Percentiles rank a stretch among this genome's conserved stretches.
Evolutionary conservation across 2,329 filamentous ascomycete genomes (phyloP).

Genomic region (Microascus cirrosus): DNA sequence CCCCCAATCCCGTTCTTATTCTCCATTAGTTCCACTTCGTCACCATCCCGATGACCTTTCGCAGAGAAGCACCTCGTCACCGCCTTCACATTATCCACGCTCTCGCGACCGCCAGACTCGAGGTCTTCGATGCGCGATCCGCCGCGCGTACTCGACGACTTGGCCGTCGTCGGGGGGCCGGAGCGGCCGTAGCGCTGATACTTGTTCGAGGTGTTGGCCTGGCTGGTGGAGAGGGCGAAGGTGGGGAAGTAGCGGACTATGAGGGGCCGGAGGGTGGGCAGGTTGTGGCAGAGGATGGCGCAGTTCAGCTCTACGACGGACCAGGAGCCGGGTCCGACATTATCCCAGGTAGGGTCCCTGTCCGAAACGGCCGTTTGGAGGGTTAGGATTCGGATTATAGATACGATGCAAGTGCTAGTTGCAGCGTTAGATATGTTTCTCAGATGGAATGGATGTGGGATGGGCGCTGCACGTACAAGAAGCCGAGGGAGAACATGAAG

Average conservation of each 20-base stretch:
- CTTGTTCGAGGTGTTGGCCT: slow-evolving; percentile 5
- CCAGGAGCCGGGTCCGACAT: slow-evolving; percentile 17
- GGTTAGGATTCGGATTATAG: slow-evolving; percentile 17
- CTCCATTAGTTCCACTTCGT: not conserved
- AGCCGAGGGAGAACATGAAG: slow-evolving; percentile 16
- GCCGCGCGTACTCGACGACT: not conserved
- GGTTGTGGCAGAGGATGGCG: slow-evolving; percentile 16
- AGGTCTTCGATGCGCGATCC: not conserved
- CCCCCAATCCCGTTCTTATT: not conserved
- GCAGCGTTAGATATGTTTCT: not conserved
- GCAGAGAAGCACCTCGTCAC: not conserved
- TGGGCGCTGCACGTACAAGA: slow-evolving; percentile 13
- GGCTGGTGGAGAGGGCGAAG: slow-evolving; percentile 9
- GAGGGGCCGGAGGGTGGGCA: slow-evolving; percentile 18
- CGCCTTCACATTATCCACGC: not conserved
- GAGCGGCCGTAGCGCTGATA: slow-evolving; percentile 10
- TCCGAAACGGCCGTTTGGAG: slow-evolving; percentile 13
- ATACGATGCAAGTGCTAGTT: slow-evolving; percentile 18
- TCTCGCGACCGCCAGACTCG: not conserved
- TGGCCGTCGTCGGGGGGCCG: not conserved
- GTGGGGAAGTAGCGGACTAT: slow-evolving; percentile 12
- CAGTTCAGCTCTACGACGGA: slow-evolving; percentile 18
- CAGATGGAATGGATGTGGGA: not conserved
- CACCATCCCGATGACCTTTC: not conserved
- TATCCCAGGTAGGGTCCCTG: slow-evolving; percentile 18